Evolutionary conservation across 768 basidiomycete genomes (phyloP).

Genomic region (Wakefieldia striispora): DNA sequence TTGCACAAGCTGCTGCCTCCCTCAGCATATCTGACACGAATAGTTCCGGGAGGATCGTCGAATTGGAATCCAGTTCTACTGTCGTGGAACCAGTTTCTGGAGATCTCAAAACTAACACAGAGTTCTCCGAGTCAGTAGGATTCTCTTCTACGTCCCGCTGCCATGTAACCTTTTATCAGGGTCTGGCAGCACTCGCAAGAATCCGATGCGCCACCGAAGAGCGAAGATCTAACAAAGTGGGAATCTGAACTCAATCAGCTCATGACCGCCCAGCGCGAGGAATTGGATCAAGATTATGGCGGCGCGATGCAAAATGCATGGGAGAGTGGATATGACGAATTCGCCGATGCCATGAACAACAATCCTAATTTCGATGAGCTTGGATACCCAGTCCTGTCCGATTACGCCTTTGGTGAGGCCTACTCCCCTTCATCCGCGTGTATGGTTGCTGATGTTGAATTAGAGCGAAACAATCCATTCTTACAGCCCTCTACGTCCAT

Average conservation of each 20-base stretch:
- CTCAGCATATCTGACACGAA: constrained; percentile 41
- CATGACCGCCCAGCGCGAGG: constrained; percentile 67
- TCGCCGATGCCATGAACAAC: constrained; percentile 31
- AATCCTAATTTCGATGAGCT: constrained; percentile 59
- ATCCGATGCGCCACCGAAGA: constrained; percentile 53
- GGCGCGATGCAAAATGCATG: constrained; percentile 61
- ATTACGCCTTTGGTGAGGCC: constrained; percentile 75
- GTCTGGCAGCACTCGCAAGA: constrained; percentile 62
- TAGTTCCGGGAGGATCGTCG: constrained; percentile 49
- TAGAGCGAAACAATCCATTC: constrained; percentile 74
- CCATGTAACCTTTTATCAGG: constrained; percentile 34
- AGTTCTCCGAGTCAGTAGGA: constrained; percentile 58
- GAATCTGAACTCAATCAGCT: constrained; percentile 81
- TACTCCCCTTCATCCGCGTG: neutral
- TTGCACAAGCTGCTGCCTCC: constrained; percentile 63
- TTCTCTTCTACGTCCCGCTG: neutral
- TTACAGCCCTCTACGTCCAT: constrained; percentile 48
- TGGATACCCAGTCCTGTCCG: constrained; percentile 70
- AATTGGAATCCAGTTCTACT: constrained; percentile 45
- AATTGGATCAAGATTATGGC: constrained; percentile 62
- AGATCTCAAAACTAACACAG: constrained; percentile 27
- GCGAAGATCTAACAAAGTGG: constrained; percentile 74
- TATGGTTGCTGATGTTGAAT: constrained; percentile 4
- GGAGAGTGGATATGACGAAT: constrained; percentile 53
- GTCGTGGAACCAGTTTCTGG: constrained; percentile 41